Evolutionary conservation across 257 asterid species (phyloP), one percentile per base, ranked within the genome.

Genomic region (Nicotiana attenuata): DNA sequence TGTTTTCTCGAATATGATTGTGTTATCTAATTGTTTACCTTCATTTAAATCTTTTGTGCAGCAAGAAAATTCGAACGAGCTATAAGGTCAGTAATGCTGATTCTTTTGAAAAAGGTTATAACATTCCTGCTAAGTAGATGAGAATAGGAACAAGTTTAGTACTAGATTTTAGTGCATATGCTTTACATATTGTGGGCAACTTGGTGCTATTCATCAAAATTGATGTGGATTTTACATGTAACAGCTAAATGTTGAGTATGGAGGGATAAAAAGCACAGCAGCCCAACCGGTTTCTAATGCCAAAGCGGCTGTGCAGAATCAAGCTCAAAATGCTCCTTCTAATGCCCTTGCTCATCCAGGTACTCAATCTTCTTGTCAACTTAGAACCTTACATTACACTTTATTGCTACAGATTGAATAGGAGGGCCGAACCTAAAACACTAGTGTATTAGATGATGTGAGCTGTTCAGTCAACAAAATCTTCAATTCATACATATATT

Each of bases 311-410:
- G 88, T 89, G 67, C 91, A 89, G 87, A 83, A 61, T 85, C 87
- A 90, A 64, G 85, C 87, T n/a, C 88, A 84, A 80, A 88, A 86
- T 81, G 82, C 90, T 61, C 82, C 90, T 10, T 90, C 96, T 66
- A 87, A 87, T 86, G 92, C 80, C 76, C 97, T 94, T 77, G 92
- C 97, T 55, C 98, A 94, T 87, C 92, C 98, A 81, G 99, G 99
- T 95, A 89, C 78, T 16, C 47, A 17, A 60, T 81, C 41, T 85
- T 81, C 33, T 64, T n/a, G 57, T 56, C 9, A 2, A 4, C 13
- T 26, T 76, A 22, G 55, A 16, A 28, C 22, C 20, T 52, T 52
- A 22, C 11, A 16, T 76, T 73, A 5, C 20, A 56, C 50, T 77
- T 33, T 29, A 59, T 53, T 76, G 16, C 41, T 24, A 61, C 20